Evolutionary conservation across 768 basidiomycete species (phyloP), one percentile per base, ranked within the genome.

Genomic region (Neoboletus brunneissimus): DNA sequence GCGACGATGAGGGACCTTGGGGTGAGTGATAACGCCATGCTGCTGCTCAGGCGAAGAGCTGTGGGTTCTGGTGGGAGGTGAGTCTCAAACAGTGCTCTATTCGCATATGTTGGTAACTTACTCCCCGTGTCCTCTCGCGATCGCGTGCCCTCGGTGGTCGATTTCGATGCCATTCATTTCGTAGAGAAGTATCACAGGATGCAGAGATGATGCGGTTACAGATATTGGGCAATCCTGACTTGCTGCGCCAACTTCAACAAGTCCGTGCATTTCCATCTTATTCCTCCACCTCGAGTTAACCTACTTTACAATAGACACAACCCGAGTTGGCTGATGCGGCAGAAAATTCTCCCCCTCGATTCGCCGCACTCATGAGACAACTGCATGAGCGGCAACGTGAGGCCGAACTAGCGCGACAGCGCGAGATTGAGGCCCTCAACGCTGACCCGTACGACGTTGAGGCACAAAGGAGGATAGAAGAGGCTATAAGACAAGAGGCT

Each of bases 381-480:
- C 79, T 83, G 15, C 79, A 81, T 34, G 78, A 80, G 45, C 80
- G 83, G 31, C 83, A 85, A 25, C 59, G 74, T 22, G 73, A 79
- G 15, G 74, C 77, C 0, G 87, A 91, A 58, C 52, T 84, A 29
- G 77, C 76, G 37, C 79, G 77, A 20, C 82, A 85, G 58, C 82
- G 77, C 38, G 86, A 86, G 68, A 82, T 89, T 46, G 79, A 77
- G 61, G 73, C 76, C 16, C 79, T 98, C 57, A 89, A 96, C 63
- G 87, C 88, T 1, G 87, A 98, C 72, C 94, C 96, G 1, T 98
- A 82, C 72, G 87, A 97, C 66, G 75, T 97, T 1, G 94, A 98
- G 67, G 94, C 94, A 1, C 97, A 98, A 74, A 79, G 78, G 56
- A 86, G 81, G 77, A 99, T 99, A 53, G 97, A 96, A 72, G 97